A percentile compares a stretch with the other conserved stretches of the same genome.
phyloP scores from a whole-genome alignment of 371 early-diverging fungal genomes.

The Mucor racemosus region DNA sequence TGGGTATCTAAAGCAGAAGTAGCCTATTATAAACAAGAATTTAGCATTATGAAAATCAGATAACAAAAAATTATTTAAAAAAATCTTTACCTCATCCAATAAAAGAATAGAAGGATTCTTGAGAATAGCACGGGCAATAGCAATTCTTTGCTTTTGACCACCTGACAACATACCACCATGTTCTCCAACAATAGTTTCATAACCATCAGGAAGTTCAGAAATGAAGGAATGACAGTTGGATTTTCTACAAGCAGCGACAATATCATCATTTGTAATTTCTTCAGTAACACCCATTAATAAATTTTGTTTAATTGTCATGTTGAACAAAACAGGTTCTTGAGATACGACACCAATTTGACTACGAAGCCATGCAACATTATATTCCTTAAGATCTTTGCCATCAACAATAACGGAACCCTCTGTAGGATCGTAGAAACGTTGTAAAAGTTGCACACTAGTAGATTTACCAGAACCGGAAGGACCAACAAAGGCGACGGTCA shows the following conservation, averaged over 20 bases:
- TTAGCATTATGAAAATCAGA: background rate
- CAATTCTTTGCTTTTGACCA: slow-evolving; percentile 70
- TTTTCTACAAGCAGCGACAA: slow-evolving; percentile 64
- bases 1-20: slow-evolving; percentile 81
- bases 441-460: slow-evolving; percentile 85
- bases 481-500: slow-evolving; percentile 71
- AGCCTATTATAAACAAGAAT: slow-evolving; percentile 43
- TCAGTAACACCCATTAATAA: slow-evolving; percentile 67
- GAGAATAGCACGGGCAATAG: slow-evolving; percentile 55
- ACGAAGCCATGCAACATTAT: slow-evolving; percentile 77
- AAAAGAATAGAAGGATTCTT: slow-evolving; percentile 51
- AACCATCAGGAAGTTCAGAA: slow-evolving; percentile 72
- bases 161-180: slow-evolving; percentile 79
- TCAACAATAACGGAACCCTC: slow-evolving; percentile 72
- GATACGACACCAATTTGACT: slow-evolving; percentile 83
- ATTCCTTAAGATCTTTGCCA: slow-evolving; percentile 68
- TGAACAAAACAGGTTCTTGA: slow-evolving; percentile 91
- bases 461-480: slow-evolving; percentile 75
- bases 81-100: slow-evolving; percentile 46
- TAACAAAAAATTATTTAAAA: background rate
- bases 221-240: slow-evolving; percentile 83
- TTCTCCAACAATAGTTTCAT: slow-evolving; percentile 76
- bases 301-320: slow-evolving; percentile 82
- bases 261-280: slow-evolving; percentile 60
- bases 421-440: slow-evolving; percentile 88